phyloP scores from a whole-genome alignment of 495 filamentous ascomycete genomes.

The Emericellopsis terricola region DNA sequence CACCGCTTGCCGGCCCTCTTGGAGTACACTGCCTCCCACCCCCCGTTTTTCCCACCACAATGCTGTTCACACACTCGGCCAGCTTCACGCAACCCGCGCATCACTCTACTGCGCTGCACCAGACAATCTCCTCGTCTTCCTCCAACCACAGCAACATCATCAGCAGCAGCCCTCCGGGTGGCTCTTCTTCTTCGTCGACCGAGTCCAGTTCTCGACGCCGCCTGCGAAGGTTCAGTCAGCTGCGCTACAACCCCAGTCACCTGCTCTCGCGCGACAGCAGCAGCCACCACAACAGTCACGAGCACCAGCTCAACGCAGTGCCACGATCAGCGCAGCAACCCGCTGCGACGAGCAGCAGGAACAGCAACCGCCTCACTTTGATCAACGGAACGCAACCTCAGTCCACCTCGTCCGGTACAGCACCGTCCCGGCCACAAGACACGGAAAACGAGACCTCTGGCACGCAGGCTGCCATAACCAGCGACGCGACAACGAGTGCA shows the following conservation, averaged over 20 bases:
- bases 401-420: neutral
- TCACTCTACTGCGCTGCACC: neutral
- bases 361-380: conserved; percentile 4
- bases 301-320: conserved; percentile 2
- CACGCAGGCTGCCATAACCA: neutral
- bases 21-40: too few species aligned
- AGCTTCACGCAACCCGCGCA: neutral
- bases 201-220: too few species aligned
- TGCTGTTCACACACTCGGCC: neutral
- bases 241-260: conserved; percentile 55
- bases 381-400: neutral
- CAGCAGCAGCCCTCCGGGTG: neutral
- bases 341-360: conserved; percentile 8
- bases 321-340: conserved; percentile 7
- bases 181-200: conserved; percentile 25
- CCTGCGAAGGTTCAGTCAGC: conserved; percentile 53
- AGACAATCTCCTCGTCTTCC: neutral
- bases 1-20: too few species aligned
- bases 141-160: neutral
- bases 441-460: conserved; percentile 8
- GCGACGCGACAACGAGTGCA: neutral
- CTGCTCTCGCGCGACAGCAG: conserved; percentile 29
- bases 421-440: neutral
- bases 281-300: conserved; percentile 7
- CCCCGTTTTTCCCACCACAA: too few species aligned